Evolutionary conservation across 768 basidiomycete species (phyloP).

Genomic region (Gyrodon lividus): DNA sequence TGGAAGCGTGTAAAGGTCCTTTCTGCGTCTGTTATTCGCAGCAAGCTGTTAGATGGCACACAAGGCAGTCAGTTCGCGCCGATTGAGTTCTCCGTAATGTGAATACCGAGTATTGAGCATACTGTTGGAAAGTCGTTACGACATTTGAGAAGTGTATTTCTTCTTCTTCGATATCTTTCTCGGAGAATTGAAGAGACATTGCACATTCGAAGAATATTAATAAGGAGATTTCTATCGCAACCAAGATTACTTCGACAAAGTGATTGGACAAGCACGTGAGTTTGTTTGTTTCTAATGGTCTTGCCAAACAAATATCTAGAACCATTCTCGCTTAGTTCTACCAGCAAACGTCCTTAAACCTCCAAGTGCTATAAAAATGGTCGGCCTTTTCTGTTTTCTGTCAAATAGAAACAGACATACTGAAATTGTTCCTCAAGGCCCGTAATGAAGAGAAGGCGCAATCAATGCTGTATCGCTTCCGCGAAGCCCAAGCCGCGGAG

Average conservation of each 20-base stretch:
- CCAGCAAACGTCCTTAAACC: not conserved
- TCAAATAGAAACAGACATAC: not conserved
- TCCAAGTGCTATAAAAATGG: constrained; percentile 13
- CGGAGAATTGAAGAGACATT: constrained; percentile 29
- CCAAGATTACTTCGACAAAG: too few species aligned
- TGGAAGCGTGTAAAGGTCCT: constrained; percentile 73
- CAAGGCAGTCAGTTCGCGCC: not conserved
- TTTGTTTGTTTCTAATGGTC: constrained; percentile 27
- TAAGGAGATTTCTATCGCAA: not conserved
- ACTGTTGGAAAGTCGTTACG: constrained; percentile 70
- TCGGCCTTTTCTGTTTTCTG: not conserved
- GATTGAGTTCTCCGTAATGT: constrained; percentile 5
- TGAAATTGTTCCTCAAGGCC: constrained; percentile 53
- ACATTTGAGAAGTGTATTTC: constrained; percentile 74
- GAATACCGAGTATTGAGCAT: constrained; percentile 62
- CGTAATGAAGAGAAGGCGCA: constrained; percentile 99
- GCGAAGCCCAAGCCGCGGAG: constrained; percentile 94
- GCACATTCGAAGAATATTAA: not conserved
- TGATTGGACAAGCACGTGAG: constrained; percentile 9
- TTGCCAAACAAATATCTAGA: constrained; percentile 22
- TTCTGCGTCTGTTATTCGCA: constrained; percentile 66
- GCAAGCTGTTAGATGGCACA: constrained; percentile 40
- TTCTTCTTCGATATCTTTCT: constrained; percentile 51
- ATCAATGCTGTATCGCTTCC: constrained; percentile 92
- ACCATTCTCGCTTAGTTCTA: not conserved